Percentiles rank a stretch among this genome's conserved stretches.
phyloP scores from a whole-genome alignment of 441 rosid species.

The Theobroma grandiflorum region DNA sequence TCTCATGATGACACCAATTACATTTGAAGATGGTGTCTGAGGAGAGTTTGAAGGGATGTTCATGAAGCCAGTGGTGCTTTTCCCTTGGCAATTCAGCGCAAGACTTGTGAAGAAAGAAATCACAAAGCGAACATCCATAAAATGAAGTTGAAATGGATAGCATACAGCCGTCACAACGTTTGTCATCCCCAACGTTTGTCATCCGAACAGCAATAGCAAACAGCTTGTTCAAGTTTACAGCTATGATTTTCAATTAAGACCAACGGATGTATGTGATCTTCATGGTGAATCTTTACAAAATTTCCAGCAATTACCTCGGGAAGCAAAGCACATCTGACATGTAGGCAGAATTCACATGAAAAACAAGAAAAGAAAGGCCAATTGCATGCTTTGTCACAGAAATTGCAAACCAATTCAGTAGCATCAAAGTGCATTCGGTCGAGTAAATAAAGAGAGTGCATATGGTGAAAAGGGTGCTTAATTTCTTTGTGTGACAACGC shows the following conservation, averaged over 20 bases:
- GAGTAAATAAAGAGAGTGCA: not conserved
- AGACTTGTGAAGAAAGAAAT: constrained; percentile 29
- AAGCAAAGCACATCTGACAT: not conserved
- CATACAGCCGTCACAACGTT: not conserved
- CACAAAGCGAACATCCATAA: constrained; percentile 22
- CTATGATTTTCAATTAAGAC: not conserved
- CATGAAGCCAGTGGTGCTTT: not conserved
- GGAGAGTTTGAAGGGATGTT: constrained; percentile 8
- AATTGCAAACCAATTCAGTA: too few species aligned
- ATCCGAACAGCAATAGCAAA: not conserved
- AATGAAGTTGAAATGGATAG: not conserved
- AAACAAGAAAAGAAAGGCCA: not conserved
- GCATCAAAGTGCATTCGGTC: too few species aligned
- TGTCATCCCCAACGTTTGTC: not conserved
- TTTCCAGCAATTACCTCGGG: not conserved
- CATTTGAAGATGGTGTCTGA: not conserved
- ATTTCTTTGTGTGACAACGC: too few species aligned
- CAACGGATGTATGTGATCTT: not conserved
- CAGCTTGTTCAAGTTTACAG: too few species aligned
- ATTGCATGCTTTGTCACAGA: too few species aligned
- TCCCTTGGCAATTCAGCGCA: constrained; percentile 13
- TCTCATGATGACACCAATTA: not conserved
- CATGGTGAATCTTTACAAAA: not conserved
- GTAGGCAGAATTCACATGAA: not conserved
- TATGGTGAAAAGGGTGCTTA: constrained; percentile 22